Base-by-base conservation (phyloP, 2,329 filamentous ascomycete genomes). In the Xylaria sp. region DNA sequence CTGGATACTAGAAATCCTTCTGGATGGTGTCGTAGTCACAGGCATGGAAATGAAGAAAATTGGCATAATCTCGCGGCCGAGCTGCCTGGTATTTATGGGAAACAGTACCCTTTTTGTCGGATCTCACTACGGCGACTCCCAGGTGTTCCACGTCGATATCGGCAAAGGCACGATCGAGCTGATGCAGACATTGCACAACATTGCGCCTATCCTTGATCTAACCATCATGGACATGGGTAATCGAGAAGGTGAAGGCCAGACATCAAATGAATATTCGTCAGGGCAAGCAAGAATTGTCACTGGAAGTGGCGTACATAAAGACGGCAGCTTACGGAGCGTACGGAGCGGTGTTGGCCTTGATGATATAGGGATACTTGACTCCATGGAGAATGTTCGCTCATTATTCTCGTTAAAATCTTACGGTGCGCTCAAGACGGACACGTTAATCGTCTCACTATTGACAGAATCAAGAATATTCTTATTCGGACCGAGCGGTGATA, bases 221-320 rank as follows among this genome's bases (percentile, higher is more conserved):
- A 89, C 91, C 0, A 87, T 99, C 15, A 97, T 98, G 92, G 95
- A 98, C 72, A 91, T 98, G 83, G 94, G 94, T 0, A 94, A 92
- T 69, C 84, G 92, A 59, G 89, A 92, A 63, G 89, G 89, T 21
- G 90, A 95, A 66, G 87, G 84, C 8, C 89, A 92, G 61, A 77
- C 82, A 17, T 90, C 89, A 2, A 96, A 95, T 71, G 92, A 95
- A 65, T 99, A 97, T 72, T 96, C 94, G 0, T 97, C 94, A 0
- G 95, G 95, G 0, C 94, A 99, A 77, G 94, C 95, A 47, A 87
- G 94, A 40, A 91, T 99, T 64, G 92, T 99, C 11, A 94, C 94
- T 2, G 94, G 93, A 0, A 97, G 94, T 58, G 95, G 95, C 28
- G 93, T 92, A 0, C 95, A 92, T 73, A 89, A 91, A 67, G 92